Base-by-base conservation (phyloP, 805 yeast species). In the Peterozyma toletana region DNA sequence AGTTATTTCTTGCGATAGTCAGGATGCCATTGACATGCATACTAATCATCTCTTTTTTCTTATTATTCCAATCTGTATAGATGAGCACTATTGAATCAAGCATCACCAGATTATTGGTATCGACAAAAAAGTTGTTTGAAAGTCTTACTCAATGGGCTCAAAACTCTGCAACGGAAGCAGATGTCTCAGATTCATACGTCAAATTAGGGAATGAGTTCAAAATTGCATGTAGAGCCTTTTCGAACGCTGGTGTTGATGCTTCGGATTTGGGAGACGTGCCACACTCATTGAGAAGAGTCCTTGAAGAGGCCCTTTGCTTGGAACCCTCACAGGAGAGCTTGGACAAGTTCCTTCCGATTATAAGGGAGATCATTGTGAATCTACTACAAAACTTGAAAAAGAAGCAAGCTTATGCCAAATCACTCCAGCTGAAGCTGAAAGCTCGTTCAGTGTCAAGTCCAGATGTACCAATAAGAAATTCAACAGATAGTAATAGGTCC, bases 181-280 rank as follows among this genome's bases (percentile, higher is more conserved):
- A 78, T 49, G 97, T 93, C 2, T 87, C 96, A 2, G 87, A 89
- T 54, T 85, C 89, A 3, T 93, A 88, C 59, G 99, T 93, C 13
- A 83, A 79, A 50, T 73, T 93, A 29, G 99, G 99, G 0, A 93
- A 90, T 56, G 97, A 91, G 61, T 93, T 89, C 69, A 81, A 91
- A 52, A 78, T 86, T 3, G 86, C 95, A 1, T 80, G 90, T 17
- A 74, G 87, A 47, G 86, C 95, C 2, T 90, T 91, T 59, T 66
- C 80, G 5, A 73, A 72, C 44, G 83, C 87, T 2, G 95, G 95
- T 0, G 79, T 93, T 4, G 90, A 85, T 51, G 83, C 84, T 9
- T 68, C 81, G 11, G 96, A 88, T 57, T 66, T 93, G 27, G 93
- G 96, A 1, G 96, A 91, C 56, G 96, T 93, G 1, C 98, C 99